Percentiles rank a stretch among this genome's conserved stretches.
phyloP scores from a whole-genome alignment of 2,329 filamentous ascomycete species.

The Colletotrichum kahawae region DNA sequence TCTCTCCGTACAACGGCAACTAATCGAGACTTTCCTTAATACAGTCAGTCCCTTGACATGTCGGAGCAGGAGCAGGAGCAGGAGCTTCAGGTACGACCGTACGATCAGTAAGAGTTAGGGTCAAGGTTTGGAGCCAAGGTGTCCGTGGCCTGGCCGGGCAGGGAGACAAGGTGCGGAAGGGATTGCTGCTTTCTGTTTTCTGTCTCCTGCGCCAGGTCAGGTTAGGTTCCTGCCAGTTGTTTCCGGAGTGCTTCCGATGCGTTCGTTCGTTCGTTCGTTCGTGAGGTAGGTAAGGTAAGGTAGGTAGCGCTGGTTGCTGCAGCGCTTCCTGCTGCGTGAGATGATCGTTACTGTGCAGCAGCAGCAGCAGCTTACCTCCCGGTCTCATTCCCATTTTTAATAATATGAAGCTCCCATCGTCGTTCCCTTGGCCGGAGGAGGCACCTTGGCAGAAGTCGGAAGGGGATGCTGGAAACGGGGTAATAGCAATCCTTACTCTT shows the following conservation, averaged over 20 bases:
- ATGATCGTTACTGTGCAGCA: background rate
- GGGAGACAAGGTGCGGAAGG: background rate
- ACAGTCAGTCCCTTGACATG: background rate
- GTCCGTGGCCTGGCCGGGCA: background rate
- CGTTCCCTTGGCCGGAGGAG: background rate
- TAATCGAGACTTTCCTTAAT: background rate
- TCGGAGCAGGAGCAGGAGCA: background rate
- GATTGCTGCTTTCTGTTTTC: background rate
- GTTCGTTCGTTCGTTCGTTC: background rate
- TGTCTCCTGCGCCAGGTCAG: background rate
- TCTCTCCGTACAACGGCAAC: background rate
- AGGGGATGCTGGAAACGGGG: background rate
- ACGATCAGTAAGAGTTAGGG: background rate
- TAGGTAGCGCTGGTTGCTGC: background rate
- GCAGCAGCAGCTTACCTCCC: background rate
- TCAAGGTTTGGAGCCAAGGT: background rate
- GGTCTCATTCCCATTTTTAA: background rate
- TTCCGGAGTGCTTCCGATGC: background rate
- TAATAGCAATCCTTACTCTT: background rate
- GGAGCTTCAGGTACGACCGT: background rate
- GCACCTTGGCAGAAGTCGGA: background rate
- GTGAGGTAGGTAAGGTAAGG: too few species aligned
- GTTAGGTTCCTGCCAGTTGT: background rate
- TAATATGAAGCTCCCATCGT: background rate
- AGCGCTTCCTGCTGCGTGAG: background rate